phyloP scores from a whole-genome alignment of 164 flowering plant species.

The Buxus sempervirens region DNA sequence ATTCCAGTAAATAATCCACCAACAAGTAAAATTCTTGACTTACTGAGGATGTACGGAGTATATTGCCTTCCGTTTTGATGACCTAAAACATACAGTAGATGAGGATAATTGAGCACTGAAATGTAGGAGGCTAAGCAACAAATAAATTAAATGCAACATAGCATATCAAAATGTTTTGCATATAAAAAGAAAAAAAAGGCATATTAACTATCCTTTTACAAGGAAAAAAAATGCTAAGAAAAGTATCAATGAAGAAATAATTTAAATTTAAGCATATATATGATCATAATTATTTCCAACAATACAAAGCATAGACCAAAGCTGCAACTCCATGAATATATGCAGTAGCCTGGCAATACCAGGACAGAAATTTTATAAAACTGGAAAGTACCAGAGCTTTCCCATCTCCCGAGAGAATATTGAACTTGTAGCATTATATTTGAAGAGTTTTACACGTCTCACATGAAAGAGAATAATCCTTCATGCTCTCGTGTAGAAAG shows the following conservation, averaged over 20 bases:
- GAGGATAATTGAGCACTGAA: not conserved
- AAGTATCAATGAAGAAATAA: not conserved
- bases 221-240: not conserved
- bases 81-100: slow-evolving; percentile 4
- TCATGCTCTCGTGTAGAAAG: not conserved
- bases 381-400: not conserved
- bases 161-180: not conserved
- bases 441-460: not conserved
- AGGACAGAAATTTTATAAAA: too few relatives aligned
- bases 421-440: too few relatives aligned
- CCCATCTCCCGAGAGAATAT: not conserved
- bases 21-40: not conserved
- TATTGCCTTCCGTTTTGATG: slow-evolving; percentile 3
- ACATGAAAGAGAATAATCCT: not conserved
- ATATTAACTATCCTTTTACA: not conserved
- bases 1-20: not conserved
- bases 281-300: too few relatives aligned
- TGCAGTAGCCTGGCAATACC: too few relatives aligned
- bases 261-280: not conserved
- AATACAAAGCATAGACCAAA: not conserved
- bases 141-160: too few relatives aligned
- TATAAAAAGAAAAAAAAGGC: not conserved
- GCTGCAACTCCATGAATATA: not conserved
- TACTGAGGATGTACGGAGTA: slow-evolving; percentile 5
- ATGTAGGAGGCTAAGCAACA: not conserved